Conservation (phyloP, 495 filamentous ascomycete genomes). For the Jackrogersella minutella region DNA sequence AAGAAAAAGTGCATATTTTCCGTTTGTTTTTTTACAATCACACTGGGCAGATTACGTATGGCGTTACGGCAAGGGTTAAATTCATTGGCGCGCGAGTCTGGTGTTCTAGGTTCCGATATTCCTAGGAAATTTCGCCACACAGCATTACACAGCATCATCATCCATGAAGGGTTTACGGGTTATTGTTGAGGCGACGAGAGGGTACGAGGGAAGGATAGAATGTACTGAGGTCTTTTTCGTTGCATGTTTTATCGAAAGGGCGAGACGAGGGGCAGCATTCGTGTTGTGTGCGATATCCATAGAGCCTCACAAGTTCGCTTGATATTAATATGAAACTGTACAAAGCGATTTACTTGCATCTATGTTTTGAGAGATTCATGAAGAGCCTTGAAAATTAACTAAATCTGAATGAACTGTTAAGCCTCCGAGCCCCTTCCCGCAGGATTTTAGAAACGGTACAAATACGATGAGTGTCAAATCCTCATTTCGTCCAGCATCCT, state of each 20-base stretch:
- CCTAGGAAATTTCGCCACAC: not conserved
- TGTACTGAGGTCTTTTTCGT: not conserved
- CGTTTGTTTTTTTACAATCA: constrained; percentile 1
- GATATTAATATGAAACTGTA: constrained; percentile 23
- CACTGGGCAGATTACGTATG: constrained; percentile 22
- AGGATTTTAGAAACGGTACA: not conserved
- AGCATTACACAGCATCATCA: constrained; percentile 16
- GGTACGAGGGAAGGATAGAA: constrained; percentile 10
- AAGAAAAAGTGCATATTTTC: constrained; percentile 23
- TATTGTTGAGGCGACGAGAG: not conserved
- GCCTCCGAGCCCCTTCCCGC: constrained; percentile 13
- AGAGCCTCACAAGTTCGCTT: constrained; percentile 10
- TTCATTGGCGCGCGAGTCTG: not conserved
- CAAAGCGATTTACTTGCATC: not conserved
- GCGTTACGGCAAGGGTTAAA: constrained; percentile 26
- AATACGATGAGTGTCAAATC: not conserved
- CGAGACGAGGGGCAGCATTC: not conserved
- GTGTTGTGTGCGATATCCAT: constrained; percentile 1
- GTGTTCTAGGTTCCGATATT: constrained; percentile 4
- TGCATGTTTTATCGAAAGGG: not conserved
- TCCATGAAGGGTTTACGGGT: not conserved
- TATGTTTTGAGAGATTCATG: not conserved
- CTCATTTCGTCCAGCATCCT: not conserved
- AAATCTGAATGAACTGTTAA: not conserved
- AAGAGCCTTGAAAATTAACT: not conserved